Evolutionary conservation across 306 rosid genomes (phyloP), one percentile per base, ranked within the genome.

Genomic region (Acacia confusa): DNA sequence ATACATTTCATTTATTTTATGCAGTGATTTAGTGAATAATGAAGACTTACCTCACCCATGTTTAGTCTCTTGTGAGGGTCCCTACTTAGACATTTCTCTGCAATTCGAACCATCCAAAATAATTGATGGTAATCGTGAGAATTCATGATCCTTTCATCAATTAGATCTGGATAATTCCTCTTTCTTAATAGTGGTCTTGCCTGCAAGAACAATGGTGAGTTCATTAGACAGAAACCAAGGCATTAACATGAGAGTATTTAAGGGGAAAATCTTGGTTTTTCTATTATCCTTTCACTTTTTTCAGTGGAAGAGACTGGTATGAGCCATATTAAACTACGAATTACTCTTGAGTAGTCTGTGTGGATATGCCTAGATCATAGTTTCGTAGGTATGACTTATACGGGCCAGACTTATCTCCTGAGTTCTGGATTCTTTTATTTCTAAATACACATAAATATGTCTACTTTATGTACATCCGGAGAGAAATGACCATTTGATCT

Each of bases 131-230:
- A 73, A 83, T 94, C 94, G 65, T 90, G 88, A 16, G 53, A 64
- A 30, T 88, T 79, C 16, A 61, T 79, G 64, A 92, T 90, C 76
- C 89, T 88, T 57, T 87, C 87, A 64, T 92, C 97, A 69, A 92
- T 81, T 84, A 94, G 77, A 83, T 82, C 91, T n/a, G 97, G 97
- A 63, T 92, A 94, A 85, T 91, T 94, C 86, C 92, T 90, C 27
- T 92, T 94, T 88, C 78, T 94, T 63, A 94, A 67, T 57, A 92
- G 87, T 72, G 98, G 98, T 50, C 94, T 94, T 85, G 98, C 98
- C 98, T 94, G 81, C 81, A 84, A 78, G 19, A 40, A 41, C 28
- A 5, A 12, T 41, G 16, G 13, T n/a, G 7, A 36, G 16, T 9
- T 41, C 53, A 69, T 69, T 41, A 70, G 36, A 70, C 36, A 43